Evolutionary conservation across 345 rosid species (phyloP).

Genomic region (Geranium rotundifolium): DNA sequence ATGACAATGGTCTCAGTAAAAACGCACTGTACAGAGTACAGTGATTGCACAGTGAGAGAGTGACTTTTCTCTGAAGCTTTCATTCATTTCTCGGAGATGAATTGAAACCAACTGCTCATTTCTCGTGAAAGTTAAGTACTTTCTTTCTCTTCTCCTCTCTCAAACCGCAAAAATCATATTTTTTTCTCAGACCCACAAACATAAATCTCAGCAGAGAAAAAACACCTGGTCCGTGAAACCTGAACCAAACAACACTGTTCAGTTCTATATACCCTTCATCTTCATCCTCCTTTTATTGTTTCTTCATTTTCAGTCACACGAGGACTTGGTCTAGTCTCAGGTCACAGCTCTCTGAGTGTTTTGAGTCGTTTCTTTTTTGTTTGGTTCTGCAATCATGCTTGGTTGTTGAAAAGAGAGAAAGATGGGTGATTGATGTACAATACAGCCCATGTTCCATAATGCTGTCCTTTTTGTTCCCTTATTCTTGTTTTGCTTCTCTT

Average conservation of each 20-base stretch:
- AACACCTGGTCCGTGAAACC: conserved; percentile 10
- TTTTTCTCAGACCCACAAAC: neutral
- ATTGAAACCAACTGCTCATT: conserved; percentile 28
- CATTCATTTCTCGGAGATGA: no score
- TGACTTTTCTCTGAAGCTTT: conserved; percentile 17
- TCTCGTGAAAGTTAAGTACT: conserved; percentile 45
- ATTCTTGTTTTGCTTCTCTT: conserved; percentile 21
- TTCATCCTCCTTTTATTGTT: neutral
- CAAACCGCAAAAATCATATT: neutral
- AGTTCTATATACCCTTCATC: neutral
- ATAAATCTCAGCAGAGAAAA: conserved; percentile 8
- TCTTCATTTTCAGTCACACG: no score
- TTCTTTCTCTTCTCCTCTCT: neutral
- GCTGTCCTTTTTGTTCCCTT: conserved; percentile 16
- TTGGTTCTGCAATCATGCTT: conserved; percentile 9
- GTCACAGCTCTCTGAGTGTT: conserved; percentile 6
- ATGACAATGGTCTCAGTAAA: no score
- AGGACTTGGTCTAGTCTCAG: neutral
- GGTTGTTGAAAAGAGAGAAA: no score
- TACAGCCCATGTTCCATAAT: conserved; percentile 11
- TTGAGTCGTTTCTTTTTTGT: conserved; percentile 17
- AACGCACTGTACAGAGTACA: neutral
- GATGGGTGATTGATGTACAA: no score
- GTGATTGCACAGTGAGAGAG: conserved; percentile 7
- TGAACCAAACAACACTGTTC: no score